Conservation (phyloP, 2,329 filamentous ascomycete genomes). For the Tolypocladium ophioglossoides region DNA sequence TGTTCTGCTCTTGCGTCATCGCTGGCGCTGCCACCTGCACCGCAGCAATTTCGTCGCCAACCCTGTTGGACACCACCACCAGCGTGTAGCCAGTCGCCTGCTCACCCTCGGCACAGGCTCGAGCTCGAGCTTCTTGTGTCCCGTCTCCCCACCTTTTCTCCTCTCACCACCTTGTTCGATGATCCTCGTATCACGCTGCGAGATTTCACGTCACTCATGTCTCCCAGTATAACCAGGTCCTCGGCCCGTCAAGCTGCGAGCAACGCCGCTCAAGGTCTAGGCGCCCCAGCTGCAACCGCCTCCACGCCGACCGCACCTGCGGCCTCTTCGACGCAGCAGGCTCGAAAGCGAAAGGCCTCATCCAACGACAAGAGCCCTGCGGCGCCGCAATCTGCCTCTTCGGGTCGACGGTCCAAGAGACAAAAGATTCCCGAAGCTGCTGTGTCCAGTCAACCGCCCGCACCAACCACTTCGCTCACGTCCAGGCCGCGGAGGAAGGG, state of each 20-base stretch:
- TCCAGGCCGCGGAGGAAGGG: conserved; percentile 46
- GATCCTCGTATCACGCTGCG: conserved; percentile 13
- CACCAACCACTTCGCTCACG: conserved; percentile 18
- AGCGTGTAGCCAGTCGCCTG: neutral
- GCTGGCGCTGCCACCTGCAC: neutral
- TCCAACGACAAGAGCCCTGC: conserved; percentile 38
- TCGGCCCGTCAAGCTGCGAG: conserved; percentile 80
- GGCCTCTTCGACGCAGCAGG: conserved; percentile 27
- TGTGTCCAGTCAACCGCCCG: conserved; percentile 20
- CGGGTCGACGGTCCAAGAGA: conserved; percentile 57
- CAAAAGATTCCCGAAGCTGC: conserved; percentile 50
- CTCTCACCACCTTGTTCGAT: conserved; percentile 14
- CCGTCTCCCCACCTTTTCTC: conserved; percentile 3
- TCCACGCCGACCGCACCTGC: conserved; percentile 18
- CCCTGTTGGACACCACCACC: neutral
- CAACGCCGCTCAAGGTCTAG: conserved; percentile 37
- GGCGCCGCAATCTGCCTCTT: conserved; percentile 16
- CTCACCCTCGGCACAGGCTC: neutral
- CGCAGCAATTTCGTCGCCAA: conserved; percentile 5
- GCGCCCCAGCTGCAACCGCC: conserved; percentile 24
- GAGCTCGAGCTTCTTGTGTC: conserved; percentile 2
- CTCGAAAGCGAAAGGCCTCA: conserved; percentile 69
- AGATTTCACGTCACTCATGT: conserved; percentile 59
- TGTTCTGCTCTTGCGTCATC: neutral
- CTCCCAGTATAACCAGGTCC: conserved; percentile 91